These are phyloP conservation scores for Ustilago vetiveriae DNA, from an alignment of 1,284 basidiomycete species.

Conservation along the genomic window DNA sequence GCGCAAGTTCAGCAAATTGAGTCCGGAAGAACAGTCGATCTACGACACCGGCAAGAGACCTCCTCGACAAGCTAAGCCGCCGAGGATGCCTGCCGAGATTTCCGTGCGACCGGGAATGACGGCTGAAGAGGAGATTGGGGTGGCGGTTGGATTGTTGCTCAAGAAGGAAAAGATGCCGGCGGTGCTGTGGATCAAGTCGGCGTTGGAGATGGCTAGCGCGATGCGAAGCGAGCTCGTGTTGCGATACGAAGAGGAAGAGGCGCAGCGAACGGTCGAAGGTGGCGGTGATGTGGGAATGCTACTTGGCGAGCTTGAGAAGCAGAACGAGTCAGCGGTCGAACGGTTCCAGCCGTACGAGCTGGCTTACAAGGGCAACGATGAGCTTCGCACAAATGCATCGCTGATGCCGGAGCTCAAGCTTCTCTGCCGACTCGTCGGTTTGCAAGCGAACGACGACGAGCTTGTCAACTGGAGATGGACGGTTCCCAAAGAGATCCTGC, in stretches of 20 bases:
- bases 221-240: slow-evolving; percentile 49
- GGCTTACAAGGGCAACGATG: slow-evolving; percentile 41
- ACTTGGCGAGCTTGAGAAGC: slow-evolving; percentile 28
- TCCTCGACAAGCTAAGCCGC: slow-evolving; percentile 45
- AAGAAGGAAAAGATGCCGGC: slow-evolving; percentile 59
- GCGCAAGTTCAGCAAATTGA: slow-evolving; percentile 59
- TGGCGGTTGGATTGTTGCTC: slow-evolving; percentile 61
- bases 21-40: slow-evolving; percentile 51
- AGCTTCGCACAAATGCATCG: slow-evolving; percentile 52
- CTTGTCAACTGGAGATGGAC: slow-evolving; percentile 55
- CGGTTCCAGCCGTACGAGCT: slow-evolving; percentile 41
- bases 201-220: slow-evolving; percentile 58
- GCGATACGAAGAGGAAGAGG: slow-evolving; percentile 31
- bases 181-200: slow-evolving; percentile 64
- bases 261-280: slow-evolving; percentile 8
- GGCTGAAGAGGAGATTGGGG: slow-evolving; percentile 56
- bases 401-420: slow-evolving; percentile 59
- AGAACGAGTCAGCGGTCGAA: slow-evolving; percentile 34
- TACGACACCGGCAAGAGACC: slow-evolving; percentile 53
- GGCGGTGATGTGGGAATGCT: slow-evolving; percentile 3
- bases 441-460: slow-evolving; percentile 50
- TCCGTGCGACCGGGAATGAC: slow-evolving; percentile 49
- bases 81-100: slow-evolving; percentile 55
- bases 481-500: slow-evolving; percentile 50
- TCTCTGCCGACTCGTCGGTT: slow-evolving; percentile 59